Conservation (phyloP, 73 alveolate genomes). For the Blepharisma stoltei region DNA sequence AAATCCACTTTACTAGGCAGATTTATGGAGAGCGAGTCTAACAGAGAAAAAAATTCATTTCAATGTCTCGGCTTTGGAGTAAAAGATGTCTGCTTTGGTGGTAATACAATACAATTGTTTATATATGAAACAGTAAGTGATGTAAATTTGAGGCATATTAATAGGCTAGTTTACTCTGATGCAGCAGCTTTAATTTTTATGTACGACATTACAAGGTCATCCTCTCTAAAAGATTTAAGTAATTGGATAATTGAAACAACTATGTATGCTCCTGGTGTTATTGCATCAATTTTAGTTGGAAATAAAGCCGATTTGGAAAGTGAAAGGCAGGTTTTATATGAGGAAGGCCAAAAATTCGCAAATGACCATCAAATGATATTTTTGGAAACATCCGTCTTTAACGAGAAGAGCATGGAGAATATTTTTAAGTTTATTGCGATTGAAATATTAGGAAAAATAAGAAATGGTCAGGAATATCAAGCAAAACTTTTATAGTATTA, state of each 20-base stretch:
- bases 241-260: conserved; percentile 50
- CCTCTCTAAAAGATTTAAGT: conserved; percentile 40
- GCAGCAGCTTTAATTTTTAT: conserved; percentile 86
- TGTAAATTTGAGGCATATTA: conserved; percentile 84
- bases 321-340: background rate
- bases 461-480: no score
- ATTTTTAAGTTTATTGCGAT: background rate
- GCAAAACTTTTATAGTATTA: no score
- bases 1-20: conserved; percentile 77
- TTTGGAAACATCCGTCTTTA: conserved; percentile 80
- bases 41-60: conserved; percentile 77
- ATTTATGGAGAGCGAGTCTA: conserved; percentile 68
- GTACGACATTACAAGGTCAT: conserved; percentile 81
- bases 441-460: no score
- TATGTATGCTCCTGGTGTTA: conserved; percentile 33
- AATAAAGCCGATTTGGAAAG: conserved; percentile 48
- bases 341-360: conserved; percentile 37
- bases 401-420: conserved; percentile 45
- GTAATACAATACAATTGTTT: conserved; percentile 59
- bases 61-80: conserved; percentile 93
- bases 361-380: conserved; percentile 58
- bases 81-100: conserved; percentile 70
- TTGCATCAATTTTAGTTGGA: conserved; percentile 45
- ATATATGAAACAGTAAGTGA: conserved; percentile 98
- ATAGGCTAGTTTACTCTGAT: conserved; percentile 80